phyloP scores from a whole-genome alignment of 2,329 filamentous ascomycete genomes.

The Pezicula carpinea region DNA sequence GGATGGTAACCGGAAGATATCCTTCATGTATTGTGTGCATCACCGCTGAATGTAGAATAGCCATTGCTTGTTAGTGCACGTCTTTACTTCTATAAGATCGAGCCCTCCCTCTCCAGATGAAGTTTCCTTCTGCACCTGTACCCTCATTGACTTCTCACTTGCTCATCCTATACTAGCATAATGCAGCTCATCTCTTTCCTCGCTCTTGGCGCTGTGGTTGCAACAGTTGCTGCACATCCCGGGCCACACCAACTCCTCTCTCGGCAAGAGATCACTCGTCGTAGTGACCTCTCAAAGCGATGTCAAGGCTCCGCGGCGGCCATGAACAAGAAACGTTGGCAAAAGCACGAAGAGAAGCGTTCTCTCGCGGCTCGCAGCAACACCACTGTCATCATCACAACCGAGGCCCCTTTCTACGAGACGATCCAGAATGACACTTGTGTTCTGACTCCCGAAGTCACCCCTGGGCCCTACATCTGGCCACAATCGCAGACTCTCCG shows the following conservation, averaged over 20 bases:
- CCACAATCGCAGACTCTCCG: constrained; percentile 40
- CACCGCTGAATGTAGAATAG: too few species aligned
- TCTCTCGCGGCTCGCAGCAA: constrained; percentile 9
- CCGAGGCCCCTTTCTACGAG: constrained; percentile 13
- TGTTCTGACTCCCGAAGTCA: constrained; percentile 47
- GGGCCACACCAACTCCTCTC: not conserved
- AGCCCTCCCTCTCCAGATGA: not conserved
- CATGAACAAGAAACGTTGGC: constrained; percentile 12
- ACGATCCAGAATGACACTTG: constrained; percentile 36
- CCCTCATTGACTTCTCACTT: not conserved
- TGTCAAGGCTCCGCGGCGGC: constrained; percentile 3
- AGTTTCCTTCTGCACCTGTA: not conserved
- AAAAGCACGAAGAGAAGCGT: constrained; percentile 4
- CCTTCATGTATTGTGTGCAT: too few species aligned
- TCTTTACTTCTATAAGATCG: not conserved
- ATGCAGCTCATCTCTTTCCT: not conserved
- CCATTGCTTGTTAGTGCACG: too few species aligned
- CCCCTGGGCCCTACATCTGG: constrained; percentile 45
- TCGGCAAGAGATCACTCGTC: not conserved
- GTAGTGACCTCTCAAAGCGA: not conserved
- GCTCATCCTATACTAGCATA: not conserved
- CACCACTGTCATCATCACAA: constrained; percentile 3
- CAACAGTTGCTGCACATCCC: not conserved
- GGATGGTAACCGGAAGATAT: too few species aligned
- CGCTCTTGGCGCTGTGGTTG: not conserved